Base-by-base conservation (phyloP, 768 basidiomycete species). In the Strobilomyces echinocephalus region DNA sequence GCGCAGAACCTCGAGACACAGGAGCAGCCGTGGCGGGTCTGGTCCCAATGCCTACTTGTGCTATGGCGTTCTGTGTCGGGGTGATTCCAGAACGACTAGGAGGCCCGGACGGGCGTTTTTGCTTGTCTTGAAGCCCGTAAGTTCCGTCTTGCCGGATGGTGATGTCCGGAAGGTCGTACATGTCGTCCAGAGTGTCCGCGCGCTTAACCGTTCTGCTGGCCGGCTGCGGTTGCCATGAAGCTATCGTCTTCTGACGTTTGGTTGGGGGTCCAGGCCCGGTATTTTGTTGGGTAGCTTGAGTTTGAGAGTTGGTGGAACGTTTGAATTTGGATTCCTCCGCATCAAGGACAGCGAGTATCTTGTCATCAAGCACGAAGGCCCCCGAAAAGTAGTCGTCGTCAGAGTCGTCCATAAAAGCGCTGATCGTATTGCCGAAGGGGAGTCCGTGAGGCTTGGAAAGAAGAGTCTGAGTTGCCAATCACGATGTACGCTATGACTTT, bases 301-400 rank as follows among this genome's bases (percentile, higher is more conserved):
- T 11, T 62, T 74, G 62, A 39, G 53, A 55, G 56, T 42, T 63
- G 56, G 54, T 54, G 53, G 30, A 54, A 41, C 62, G 61, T 49
- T 41, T 67, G 53, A 65, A 73, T 47, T 69, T 71, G 50, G 62
- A 67, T 60, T 88, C 87, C 51, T 78, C 77, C 50, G 76, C 72
- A 58, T 87, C 85, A 18, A 88, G 75, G 28, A 76, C 69, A 10
- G 85, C 84, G 46, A 87, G 67, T 0, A 81, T 75, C 55, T 78
- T 72, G 48, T 80, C 84, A 62, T 88, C 85, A 39, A 88, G 69
- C 40, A 80, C 73, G 56, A 86, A 72, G 50, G 84, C 84, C 65
- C 85, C 85, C 59, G 75, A 73, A 66, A 78, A 75, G 64, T 83
- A 83, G 63, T 84, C 78, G 67, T 87, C 87, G 68, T 88, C 88